Base-by-base conservation (phyloP, 2,329 filamentous ascomycete genomes). In the Aureobasidium subglaciale region DNA sequence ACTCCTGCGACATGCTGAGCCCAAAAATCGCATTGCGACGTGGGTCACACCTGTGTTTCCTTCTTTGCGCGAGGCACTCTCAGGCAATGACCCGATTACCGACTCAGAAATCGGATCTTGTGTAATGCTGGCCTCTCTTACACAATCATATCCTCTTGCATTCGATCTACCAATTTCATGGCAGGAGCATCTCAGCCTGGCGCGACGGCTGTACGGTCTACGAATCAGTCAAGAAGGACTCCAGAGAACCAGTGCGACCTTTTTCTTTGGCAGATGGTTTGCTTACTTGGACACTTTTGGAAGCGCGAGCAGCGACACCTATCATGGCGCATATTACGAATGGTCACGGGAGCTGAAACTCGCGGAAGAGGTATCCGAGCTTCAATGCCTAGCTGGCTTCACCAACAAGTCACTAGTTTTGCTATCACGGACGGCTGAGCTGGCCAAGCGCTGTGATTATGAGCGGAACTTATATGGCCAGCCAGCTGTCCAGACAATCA, bases 41-140 rank as follows among this genome's bases (percentile, higher is more conserved):
- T 93, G 87, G 85, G 87, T 93, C 24, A 79, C 87, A 64, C 82
- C 89, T 62, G 87, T 88, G n/a, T 86, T 88, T 59, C 87, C 87
- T 0, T 81, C 83, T n/a, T 77, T 95, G 24, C 81, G 87, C 24
- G 71, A 80, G 59, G 84, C 87, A 1, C 75, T 93, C 2, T 67
- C 67, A 38, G 60, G 79, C 0, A 75, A 77, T 35, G 76, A 80
- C 59, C 80, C 82, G 35, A 83, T 90, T 10, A 85, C 86, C 1
- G 84, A 90, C 61, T 81, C 82, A 13, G 87, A 86, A 54, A 76
- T 95, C 2, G 88, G 88, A 0, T 88, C 88, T 0, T 86, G 88
- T 7, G 90, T 95, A 58, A 90, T 93, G 86, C 79, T 95, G 42
- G 82, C 88, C 1, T 91, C 88, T 2, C 75, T 93, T 18, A 88